Conservation (phyloP, 2,329 filamentous ascomycete genomes). For the Microsporum audouinii region DNA sequence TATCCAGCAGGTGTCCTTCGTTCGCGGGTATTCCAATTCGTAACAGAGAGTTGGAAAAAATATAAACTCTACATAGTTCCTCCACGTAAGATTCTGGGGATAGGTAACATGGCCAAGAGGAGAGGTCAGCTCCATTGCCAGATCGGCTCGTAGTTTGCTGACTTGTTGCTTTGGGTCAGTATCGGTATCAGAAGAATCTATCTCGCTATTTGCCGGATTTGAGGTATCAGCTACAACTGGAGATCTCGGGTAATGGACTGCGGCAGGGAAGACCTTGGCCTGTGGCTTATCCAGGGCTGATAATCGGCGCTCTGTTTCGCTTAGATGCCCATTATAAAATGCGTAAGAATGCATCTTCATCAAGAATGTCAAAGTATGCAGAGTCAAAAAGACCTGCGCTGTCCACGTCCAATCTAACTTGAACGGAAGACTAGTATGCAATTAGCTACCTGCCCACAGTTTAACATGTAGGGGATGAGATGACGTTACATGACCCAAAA, state of each 20-base stretch:
- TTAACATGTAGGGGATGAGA: not conserved
- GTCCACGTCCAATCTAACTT: slow-evolving; percentile 90
- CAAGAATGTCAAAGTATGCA: slow-evolving; percentile 80
- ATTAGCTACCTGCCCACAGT: slow-evolving; percentile 15
- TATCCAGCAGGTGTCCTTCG: slow-evolving; percentile 59
- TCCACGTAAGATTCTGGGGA: slow-evolving; percentile 70
- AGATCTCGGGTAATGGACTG: slow-evolving; percentile 60
- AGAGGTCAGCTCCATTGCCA: slow-evolving; percentile 83
- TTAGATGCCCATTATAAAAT: slow-evolving; percentile 94
- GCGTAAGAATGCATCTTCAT: slow-evolving; percentile 99
- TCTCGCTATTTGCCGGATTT: slow-evolving; percentile 7
- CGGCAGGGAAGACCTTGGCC: slow-evolving; percentile 47
- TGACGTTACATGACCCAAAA: slow-evolving; percentile 60
- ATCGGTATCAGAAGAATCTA: slow-evolving; percentile 19
- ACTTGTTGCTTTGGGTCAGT: slow-evolving; percentile 40
- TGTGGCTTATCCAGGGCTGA: slow-evolving; percentile 69
- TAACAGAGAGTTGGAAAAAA: slow-evolving; percentile 95
- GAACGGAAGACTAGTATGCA: slow-evolving; percentile 55
- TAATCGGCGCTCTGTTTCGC: slow-evolving; percentile 72
- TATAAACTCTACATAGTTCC: slow-evolving; percentile 76
- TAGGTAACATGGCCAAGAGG: slow-evolving; percentile 84
- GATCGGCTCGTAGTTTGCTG: slow-evolving; percentile 63
- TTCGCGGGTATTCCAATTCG: slow-evolving; percentile 89
- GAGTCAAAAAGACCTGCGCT: slow-evolving; percentile 82
- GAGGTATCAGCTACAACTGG: not conserved